A percentile compares a stretch with the other conserved stretches of the same genome.
Evolutionary conservation across 73 alveolate genomes (phyloP).

Genomic region (Paraurostyla sp.): DNA sequence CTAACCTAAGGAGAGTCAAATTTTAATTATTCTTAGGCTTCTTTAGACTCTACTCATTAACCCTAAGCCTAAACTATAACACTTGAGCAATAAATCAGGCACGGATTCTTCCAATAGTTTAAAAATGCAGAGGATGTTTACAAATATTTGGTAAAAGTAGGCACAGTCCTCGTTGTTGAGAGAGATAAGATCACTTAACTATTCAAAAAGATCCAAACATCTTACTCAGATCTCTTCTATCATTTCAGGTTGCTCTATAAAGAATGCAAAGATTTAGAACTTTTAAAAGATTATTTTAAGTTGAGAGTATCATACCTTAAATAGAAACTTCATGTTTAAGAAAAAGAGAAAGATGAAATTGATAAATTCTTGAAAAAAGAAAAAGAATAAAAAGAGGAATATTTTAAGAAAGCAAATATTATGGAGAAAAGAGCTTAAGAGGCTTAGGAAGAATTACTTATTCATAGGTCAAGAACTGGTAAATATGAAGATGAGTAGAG

Average conservation of each 20-base stretch:
- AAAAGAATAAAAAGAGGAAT: slow-evolving; percentile 35
- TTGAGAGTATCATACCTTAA: neutral
- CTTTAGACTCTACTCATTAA: neutral
- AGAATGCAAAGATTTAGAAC: slow-evolving; percentile 47
- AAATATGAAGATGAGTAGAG: slow-evolving; percentile 2
- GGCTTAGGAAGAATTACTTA: slow-evolving; percentile 43
- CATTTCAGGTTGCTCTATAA: neutral
- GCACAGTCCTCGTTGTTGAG: slow-evolving; percentile 37
- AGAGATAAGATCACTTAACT: slow-evolving; percentile 46
- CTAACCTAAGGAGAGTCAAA: neutral
- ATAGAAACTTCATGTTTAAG: neutral
- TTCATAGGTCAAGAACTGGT: slow-evolving; percentile 9
- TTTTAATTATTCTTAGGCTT: neutral
- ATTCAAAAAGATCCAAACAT: slow-evolving; percentile 7
- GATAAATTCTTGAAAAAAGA: neutral
- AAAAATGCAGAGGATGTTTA: slow-evolving; percentile 30
- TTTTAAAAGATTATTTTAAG: slow-evolving; percentile 35
- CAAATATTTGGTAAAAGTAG: slow-evolving; percentile 42
- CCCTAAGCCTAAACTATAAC: neutral
- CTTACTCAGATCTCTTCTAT: slow-evolving; percentile 37
- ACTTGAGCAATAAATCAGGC: neutral
- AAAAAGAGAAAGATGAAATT: slow-evolving; percentile 46
- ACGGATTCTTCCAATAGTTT: slow-evolving; percentile 23
- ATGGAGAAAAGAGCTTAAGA: slow-evolving; percentile 32
- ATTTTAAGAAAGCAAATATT: slow-evolving; percentile 3